These are phyloP conservation scores for Solanum ossicruentum DNA, from an alignment of 257 asterid genomes.

Conservation along the genomic window DNA sequence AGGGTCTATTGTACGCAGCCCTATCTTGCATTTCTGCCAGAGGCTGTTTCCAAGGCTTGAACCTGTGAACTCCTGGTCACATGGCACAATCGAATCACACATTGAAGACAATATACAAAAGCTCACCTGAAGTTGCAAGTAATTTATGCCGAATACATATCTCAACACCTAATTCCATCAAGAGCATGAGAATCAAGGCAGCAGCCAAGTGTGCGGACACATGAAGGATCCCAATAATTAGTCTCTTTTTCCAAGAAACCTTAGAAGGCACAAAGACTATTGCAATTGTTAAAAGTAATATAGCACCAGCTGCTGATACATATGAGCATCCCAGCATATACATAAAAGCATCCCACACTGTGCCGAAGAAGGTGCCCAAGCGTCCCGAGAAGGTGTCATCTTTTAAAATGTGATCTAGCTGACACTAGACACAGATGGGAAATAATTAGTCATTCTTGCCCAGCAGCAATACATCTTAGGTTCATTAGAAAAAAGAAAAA, in stretches of 20 bases:
- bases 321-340: constrained; percentile 70
- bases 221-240: constrained; percentile 71
- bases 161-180: constrained; percentile 86
- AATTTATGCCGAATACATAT: constrained; percentile 77
- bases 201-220: constrained; percentile 87
- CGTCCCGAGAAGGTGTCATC: constrained; percentile 79
- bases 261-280: constrained; percentile 75
- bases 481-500: not conserved
- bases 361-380: constrained; percentile 63
- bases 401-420: constrained; percentile 81
- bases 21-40: too few relatives aligned
- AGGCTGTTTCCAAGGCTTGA: too few relatives aligned
- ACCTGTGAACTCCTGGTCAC: too few relatives aligned
- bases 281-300: constrained; percentile 56
- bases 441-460: constrained; percentile 10
- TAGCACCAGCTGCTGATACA: constrained; percentile 67
- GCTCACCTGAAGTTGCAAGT: constrained; percentile 79
- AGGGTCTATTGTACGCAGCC: too few relatives aligned
- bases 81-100: too few relatives aligned
- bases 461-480: not conserved
- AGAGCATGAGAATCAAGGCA: constrained; percentile 85
- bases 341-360: constrained; percentile 76
- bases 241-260: constrained; percentile 66
- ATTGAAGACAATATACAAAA: not conserved
- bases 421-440: constrained; percentile 51